These are phyloP conservation scores for Serendipita sp. DNA, from an alignment of 768 basidiomycete species.

Conservation along the genomic window DNA sequence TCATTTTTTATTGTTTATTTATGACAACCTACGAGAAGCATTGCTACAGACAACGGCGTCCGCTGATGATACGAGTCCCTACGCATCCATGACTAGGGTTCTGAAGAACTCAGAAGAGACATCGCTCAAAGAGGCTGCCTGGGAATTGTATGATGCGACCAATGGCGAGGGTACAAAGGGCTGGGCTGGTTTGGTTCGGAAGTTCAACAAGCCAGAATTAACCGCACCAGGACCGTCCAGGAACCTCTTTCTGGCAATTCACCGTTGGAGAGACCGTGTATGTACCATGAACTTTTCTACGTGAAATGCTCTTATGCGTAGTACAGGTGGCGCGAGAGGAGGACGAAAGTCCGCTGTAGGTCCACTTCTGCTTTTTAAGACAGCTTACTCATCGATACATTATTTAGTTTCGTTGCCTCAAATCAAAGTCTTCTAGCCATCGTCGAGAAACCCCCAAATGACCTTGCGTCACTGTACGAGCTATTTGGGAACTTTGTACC, in stretches of 20 bases:
- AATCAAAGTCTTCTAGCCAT: constrained; percentile 62
- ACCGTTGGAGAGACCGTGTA: constrained; percentile 63
- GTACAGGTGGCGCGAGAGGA: constrained; percentile 46
- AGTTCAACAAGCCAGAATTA: constrained; percentile 61
- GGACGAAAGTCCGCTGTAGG: constrained; percentile 72
- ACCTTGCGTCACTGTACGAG: constrained; percentile 46
- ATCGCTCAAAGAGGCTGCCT: constrained; percentile 51
- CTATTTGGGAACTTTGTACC: constrained; percentile 40
- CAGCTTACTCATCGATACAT: neutral
- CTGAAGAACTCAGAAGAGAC: constrained; percentile 64
- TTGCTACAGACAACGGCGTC: constrained; percentile 36
- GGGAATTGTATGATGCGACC: constrained; percentile 52
- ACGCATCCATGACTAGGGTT: constrained; percentile 41
- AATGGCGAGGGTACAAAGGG: constrained; percentile 51
- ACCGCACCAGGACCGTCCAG: constrained; percentile 30
- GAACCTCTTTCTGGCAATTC: constrained; percentile 53
- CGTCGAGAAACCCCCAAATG: constrained; percentile 53
- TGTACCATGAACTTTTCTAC: neutral
- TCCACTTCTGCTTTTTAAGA: neutral
- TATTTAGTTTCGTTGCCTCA: constrained; percentile 29
- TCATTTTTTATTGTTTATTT: constrained; percentile 85
- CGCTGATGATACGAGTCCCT: constrained; percentile 16
- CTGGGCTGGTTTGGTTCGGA: constrained; percentile 63
- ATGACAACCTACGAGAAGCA: constrained; percentile 77
- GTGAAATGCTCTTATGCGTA: neutral